phyloP scores from a whole-genome alignment of 2,329 filamentous ascomycete genomes.

The Cercospora beticola region DNA sequence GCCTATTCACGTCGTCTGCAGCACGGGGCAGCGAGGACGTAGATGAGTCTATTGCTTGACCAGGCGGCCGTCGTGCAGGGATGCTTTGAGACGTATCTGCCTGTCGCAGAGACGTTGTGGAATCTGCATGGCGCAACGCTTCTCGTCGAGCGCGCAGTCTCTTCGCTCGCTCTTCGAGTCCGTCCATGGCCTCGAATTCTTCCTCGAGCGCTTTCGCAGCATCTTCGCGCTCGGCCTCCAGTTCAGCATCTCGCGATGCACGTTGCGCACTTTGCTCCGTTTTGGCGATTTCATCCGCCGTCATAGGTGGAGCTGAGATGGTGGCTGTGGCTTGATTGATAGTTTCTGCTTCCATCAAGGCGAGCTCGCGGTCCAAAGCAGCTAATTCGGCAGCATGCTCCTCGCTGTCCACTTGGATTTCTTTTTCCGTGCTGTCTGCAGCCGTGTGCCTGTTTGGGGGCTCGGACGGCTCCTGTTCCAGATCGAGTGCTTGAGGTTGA shows the following conservation, averaged over 20 bases:
- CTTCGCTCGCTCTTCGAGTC: conserved; percentile 47
- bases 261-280: conserved; percentile 47
- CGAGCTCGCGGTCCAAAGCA: conserved; percentile 81
- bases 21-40: neutral
- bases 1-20: neutral
- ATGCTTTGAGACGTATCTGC: neutral
- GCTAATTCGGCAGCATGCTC: conserved; percentile 50
- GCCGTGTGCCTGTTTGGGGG: conserved; percentile 32
- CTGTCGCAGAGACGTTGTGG: neutral
- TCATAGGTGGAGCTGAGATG: conserved; percentile 49
- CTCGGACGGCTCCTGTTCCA: conserved; percentile 17
- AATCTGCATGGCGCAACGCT: conserved; percentile 34
- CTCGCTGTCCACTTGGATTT: conserved; percentile 20
- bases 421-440: conserved; percentile 3
- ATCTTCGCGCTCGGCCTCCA: conserved; percentile 51
- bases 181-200: conserved; percentile 54
- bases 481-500: neutral
- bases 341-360: conserved; percentile 38
- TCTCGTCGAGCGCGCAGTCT: conserved; percentile 49
- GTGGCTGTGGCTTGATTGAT: conserved; percentile 30
- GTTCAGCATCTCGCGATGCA: conserved; percentile 44
- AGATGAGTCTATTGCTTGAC: neutral
- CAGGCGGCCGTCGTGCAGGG: neutral
- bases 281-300: conserved; percentile 48
- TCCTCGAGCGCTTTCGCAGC: conserved; percentile 47